phyloP scores from a whole-genome alignment of 2,329 filamentous ascomycete genomes.

The Bipolaris gigantea region DNA sequence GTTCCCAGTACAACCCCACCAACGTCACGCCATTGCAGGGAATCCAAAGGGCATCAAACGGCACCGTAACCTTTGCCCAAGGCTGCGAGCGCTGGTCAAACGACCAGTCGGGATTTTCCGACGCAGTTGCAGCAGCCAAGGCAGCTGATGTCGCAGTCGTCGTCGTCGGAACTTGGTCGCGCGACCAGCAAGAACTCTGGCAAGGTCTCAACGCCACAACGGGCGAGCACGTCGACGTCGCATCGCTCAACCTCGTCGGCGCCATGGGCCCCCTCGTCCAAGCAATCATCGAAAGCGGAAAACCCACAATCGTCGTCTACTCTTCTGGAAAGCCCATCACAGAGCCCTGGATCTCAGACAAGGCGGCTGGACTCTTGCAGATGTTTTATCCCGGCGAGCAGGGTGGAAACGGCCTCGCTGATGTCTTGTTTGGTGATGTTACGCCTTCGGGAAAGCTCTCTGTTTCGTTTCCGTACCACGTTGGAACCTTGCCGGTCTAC shows the following conservation, averaged over 20 bases:
- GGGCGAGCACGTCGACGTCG: constrained; percentile 71
- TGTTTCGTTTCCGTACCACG: constrained; percentile 67
- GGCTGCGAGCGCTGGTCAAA: constrained; percentile 74
- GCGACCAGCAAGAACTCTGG: constrained; percentile 74
- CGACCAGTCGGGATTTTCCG: constrained; percentile 67
- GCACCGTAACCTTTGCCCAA: constrained; percentile 66
- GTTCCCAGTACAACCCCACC: constrained; percentile 57
- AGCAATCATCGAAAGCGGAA: constrained; percentile 68
- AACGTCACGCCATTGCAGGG: constrained; percentile 72
- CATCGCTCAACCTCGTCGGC: constrained; percentile 66
- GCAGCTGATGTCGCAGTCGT: constrained; percentile 72
- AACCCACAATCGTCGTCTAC: constrained; percentile 69
- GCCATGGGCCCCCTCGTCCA: constrained; percentile 68
- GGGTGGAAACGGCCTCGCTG: constrained; percentile 67
- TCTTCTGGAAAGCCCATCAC: constrained; percentile 72
- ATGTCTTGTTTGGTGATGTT: constrained; percentile 62
- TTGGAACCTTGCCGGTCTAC: constrained; percentile 69
- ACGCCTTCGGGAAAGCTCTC: constrained; percentile 68
- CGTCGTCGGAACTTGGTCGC: constrained; percentile 73
- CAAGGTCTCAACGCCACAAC: constrained; percentile 71
- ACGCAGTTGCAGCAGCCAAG: constrained; percentile 66
- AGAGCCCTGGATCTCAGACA: constrained; percentile 70
- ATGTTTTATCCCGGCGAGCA: constrained; percentile 75
- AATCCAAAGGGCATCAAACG: constrained; percentile 61
- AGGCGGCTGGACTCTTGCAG: constrained; percentile 67